Evolutionary conservation across 2,329 filamentous ascomycete genomes (phyloP).

Genomic region (Talaromyces verruculosus): DNA sequence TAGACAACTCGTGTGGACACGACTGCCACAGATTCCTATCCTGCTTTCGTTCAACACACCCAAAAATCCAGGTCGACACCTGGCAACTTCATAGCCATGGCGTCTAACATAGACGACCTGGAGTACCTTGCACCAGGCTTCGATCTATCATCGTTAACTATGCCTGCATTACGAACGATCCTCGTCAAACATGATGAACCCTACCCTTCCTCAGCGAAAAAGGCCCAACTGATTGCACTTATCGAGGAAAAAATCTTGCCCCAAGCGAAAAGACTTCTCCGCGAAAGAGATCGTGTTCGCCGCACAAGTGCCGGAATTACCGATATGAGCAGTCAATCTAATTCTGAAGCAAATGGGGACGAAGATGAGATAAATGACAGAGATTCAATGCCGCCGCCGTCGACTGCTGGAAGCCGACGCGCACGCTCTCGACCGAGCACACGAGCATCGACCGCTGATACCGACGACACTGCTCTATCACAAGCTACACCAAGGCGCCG

Average conservation of each 20-base stretch:
- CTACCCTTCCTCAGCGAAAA: constrained; percentile 89
- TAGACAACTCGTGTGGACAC: neutral
- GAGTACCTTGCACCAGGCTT: constrained; percentile 87
- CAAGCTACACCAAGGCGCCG: constrained; percentile 32
- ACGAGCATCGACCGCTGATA: constrained; percentile 46
- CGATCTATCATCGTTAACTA: constrained; percentile 77
- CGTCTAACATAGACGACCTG: constrained; percentile 55
- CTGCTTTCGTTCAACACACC: neutral
- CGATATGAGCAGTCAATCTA: constrained; percentile 66
- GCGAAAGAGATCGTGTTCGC: constrained; percentile 73
- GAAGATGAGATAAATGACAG: constrained; percentile 58
- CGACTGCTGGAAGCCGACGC: constrained; percentile 55
- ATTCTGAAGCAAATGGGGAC: constrained; percentile 61
- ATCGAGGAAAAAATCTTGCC: constrained; percentile 78
- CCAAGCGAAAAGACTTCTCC: constrained; percentile 73
- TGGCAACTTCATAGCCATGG: constrained; percentile 31
- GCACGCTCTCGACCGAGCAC: constrained; percentile 52
- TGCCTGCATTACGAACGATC: constrained; percentile 85
- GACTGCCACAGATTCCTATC: neutral
- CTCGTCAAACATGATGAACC: constrained; percentile 83
- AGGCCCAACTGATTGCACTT: constrained; percentile 79
- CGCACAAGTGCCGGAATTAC: constrained; percentile 84
- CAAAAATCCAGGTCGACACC: neutral
- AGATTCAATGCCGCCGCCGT: constrained; percentile 48
- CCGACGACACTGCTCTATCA: constrained; percentile 33